A percentile compares a stretch with the other conserved stretches of the same genome.
phyloP scores from a whole-genome alignment of 805 yeast species.

The Middelhovenomyces tepae region DNA sequence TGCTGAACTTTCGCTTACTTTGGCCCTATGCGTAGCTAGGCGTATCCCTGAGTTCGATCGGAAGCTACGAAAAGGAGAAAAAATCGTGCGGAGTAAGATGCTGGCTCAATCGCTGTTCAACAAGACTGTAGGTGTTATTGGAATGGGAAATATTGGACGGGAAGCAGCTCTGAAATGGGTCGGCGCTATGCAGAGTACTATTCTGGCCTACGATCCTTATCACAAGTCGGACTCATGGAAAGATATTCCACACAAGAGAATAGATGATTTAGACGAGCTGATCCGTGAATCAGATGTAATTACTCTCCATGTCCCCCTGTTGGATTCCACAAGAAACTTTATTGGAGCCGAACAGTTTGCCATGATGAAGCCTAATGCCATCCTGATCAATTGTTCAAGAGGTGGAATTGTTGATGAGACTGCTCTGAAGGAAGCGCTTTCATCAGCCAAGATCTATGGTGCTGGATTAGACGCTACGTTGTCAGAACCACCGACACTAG shows the following conservation, averaged over 20 bases:
- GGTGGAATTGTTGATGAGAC: constrained; percentile 11
- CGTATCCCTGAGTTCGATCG: constrained; percentile 6
- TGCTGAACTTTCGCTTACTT: constrained; percentile 7
- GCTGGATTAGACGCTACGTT: constrained; percentile 8
- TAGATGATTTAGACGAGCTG: constrained; percentile 6
- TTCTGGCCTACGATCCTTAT: constrained; percentile 7
- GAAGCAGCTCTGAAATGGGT: constrained; percentile 8
- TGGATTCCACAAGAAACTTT: constrained; percentile 6
- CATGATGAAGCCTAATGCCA: constrained; percentile 7
- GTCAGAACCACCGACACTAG: constrained; percentile 6
- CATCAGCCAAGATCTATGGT: constrained; percentile 6
- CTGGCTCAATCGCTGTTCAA: constrained; percentile 6
- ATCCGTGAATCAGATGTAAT: constrained; percentile 6
- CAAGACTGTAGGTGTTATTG: constrained; percentile 7
- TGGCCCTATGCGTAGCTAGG: constrained; percentile 5
- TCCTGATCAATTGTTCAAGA: constrained; percentile 13
- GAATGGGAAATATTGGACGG: constrained; percentile 9
- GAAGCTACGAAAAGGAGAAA: constrained; percentile 6
- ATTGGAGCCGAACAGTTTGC: constrained; percentile 4
- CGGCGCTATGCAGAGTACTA: constrained; percentile 7
- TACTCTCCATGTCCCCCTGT: constrained; percentile 7
- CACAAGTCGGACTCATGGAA: constrained; percentile 5
- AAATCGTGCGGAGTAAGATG: constrained; percentile 8
- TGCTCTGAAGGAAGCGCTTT: constrained; percentile 9
- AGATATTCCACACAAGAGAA: constrained; percentile 5